phyloP scores from a whole-genome alignment of 805 yeast species.

The Saccharomyces jurei region DNA sequence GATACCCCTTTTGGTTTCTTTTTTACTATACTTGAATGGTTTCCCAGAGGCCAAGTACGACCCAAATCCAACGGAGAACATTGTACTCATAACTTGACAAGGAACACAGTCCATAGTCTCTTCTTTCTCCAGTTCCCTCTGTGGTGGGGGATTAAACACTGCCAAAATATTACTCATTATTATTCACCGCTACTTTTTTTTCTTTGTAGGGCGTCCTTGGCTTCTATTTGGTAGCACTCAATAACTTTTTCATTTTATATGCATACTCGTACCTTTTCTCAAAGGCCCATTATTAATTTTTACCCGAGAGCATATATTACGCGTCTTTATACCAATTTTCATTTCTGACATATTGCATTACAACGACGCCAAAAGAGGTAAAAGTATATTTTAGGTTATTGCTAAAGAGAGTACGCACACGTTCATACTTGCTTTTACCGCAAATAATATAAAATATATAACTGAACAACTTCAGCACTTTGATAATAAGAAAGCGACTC shows the following conservation, averaged over 20 bases:
- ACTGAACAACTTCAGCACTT: background rate
- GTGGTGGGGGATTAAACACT: slow-evolving; percentile 44
- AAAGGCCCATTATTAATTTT: background rate
- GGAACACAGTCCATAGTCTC: slow-evolving; percentile 50
- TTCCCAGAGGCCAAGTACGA: slow-evolving; percentile 49
- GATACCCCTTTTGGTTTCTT: slow-evolving; percentile 30
- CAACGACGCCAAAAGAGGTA: background rate
- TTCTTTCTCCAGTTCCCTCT: slow-evolving; percentile 37
- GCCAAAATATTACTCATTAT: slow-evolving; percentile 37
- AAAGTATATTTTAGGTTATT: background rate
- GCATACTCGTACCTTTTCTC: background rate
- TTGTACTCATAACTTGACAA: slow-evolving; percentile 60
- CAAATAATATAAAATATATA: background rate
- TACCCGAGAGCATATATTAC: background rate
- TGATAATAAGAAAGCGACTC: background rate
- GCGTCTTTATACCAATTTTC: background rate
- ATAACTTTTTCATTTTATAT: background rate
- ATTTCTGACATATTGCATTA: background rate
- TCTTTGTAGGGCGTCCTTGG: background rate
- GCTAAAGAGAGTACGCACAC: background rate
- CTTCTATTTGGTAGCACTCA: background rate
- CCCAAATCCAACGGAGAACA: slow-evolving; percentile 54
- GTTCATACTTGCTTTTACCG: background rate
- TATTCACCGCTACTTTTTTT: background rate
- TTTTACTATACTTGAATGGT: slow-evolving; percentile 43